Evolutionary conservation across 2,329 filamentous ascomycete species (phyloP).

Genomic region (Aspergillus terreus): DNA sequence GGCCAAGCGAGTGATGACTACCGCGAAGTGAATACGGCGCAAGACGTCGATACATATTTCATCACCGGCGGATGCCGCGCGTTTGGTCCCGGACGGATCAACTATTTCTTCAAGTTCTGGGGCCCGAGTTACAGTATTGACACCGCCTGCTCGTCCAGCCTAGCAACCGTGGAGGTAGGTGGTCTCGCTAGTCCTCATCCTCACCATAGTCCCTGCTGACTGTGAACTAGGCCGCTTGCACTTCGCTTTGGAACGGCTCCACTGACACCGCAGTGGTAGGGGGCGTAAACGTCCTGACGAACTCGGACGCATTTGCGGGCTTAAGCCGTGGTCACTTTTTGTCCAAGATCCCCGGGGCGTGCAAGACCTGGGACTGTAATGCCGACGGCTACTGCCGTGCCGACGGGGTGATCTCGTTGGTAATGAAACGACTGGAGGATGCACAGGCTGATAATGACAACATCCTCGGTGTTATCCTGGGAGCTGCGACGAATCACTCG

Average conservation of each 20-base stretch:
- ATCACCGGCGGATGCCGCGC: slow-evolving; percentile 60
- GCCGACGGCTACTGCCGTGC: slow-evolving; percentile 54
- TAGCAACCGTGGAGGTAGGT: slow-evolving; percentile 54
- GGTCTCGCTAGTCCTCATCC: too few species aligned
- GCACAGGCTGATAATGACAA: slow-evolving; percentile 48
- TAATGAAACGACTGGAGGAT: slow-evolving; percentile 50
- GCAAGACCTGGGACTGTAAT: slow-evolving; percentile 46
- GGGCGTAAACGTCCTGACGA: slow-evolving; percentile 67
- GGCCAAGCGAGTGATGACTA: slow-evolving; percentile 68
- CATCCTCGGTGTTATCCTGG: slow-evolving; percentile 41
- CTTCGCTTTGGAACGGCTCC: slow-evolving; percentile 67
- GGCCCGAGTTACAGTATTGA: slow-evolving; percentile 69
- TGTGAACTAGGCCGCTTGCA: slow-evolving; percentile 59
- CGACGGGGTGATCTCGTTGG: slow-evolving; percentile 47
- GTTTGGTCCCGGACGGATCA: slow-evolving; percentile 61
- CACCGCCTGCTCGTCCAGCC: slow-evolving; percentile 70
- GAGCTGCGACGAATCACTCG: slow-evolving; percentile 1
- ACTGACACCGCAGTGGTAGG: slow-evolving; percentile 77
- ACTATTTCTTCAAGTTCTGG: slow-evolving; percentile 72
- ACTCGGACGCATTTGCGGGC: slow-evolving; percentile 72
- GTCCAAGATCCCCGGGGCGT: slow-evolving; percentile 35
- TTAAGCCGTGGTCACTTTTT: slow-evolving; percentile 52
- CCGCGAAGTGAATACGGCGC: slow-evolving; percentile 64
- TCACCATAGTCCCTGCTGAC: too few species aligned
- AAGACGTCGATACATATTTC: slow-evolving; percentile 67